Conservation (phyloP, 768 basidiomycete genomes). For the Phaeotremella fagi region DNA sequence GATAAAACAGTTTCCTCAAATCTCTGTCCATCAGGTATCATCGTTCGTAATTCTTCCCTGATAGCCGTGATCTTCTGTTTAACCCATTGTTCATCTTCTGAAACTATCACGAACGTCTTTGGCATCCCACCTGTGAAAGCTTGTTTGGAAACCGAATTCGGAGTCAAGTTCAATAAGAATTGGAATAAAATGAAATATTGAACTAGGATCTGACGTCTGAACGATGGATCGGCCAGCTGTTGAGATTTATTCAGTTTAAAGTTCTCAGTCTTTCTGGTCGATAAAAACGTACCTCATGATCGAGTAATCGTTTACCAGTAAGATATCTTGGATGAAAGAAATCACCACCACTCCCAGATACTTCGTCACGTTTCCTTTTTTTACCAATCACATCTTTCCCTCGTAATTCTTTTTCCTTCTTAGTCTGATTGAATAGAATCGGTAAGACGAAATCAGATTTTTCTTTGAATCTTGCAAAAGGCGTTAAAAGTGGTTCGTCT, state of each 20-base stretch:
- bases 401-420: constrained; percentile 30
- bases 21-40: constrained; percentile 25
- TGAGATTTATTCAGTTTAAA: background rate
- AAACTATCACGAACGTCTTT: constrained; percentile 31
- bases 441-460: constrained; percentile 40
- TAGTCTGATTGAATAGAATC: constrained; percentile 33
- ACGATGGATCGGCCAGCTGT: constrained; percentile 38
- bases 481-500: constrained; percentile 10
- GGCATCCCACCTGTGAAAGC: constrained; percentile 43
- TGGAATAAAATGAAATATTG: constrained; percentile 46
- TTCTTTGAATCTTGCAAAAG: constrained; percentile 32
- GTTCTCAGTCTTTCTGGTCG: background rate
- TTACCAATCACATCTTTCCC: constrained; percentile 19
- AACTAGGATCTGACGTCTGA: constrained; percentile 42
- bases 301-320: constrained; percentile 32
- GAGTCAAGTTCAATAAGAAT: constrained; percentile 41
- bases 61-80: constrained; percentile 20
- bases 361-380: constrained; percentile 20
- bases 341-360: constrained; percentile 6
- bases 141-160: constrained; percentile 33
- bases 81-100: constrained; percentile 39
- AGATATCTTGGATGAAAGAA: constrained; percentile 42
- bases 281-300: constrained; percentile 31
- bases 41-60: constrained; percentile 33
- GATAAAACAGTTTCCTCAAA: constrained; percentile 39